phyloP scores from a whole-genome alignment of 495 filamentous ascomycete species.

The Haplographium delicatum region DNA sequence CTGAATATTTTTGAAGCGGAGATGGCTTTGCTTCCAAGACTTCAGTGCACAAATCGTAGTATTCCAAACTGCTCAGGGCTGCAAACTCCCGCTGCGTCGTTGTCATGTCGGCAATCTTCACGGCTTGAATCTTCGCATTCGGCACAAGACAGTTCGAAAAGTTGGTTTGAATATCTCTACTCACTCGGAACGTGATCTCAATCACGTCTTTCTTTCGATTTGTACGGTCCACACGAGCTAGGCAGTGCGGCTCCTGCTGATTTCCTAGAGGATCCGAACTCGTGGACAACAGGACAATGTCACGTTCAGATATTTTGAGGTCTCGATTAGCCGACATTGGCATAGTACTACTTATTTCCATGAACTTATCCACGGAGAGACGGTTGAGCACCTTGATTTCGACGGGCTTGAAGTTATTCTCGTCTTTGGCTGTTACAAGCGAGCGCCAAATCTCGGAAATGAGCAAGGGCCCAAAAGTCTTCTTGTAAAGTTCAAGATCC shows the following conservation, averaged over 20 bases:
- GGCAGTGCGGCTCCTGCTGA: conserved; percentile 64
- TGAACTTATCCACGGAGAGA: conserved; percentile 83
- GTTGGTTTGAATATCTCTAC: conserved; percentile 45
- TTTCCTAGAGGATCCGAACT: conserved; percentile 58
- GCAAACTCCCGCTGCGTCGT: conserved; percentile 94
- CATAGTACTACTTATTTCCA: conserved; percentile 83
- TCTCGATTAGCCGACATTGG: conserved; percentile 64
- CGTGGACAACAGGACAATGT: conserved; percentile 80
- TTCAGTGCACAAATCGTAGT: conserved; percentile 92
- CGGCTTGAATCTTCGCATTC: conserved; percentile 61
- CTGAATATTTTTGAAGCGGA: conserved; percentile 71
- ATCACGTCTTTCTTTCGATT: conserved; percentile 70
- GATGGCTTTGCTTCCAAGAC: conserved; percentile 85
- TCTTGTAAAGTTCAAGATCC: conserved; percentile 72
- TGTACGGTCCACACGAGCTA: conserved; percentile 76
- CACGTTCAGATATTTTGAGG: conserved; percentile 69
- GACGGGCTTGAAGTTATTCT: conserved; percentile 69
- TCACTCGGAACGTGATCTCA: conserved; percentile 81
- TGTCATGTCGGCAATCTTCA: conserved; percentile 80
- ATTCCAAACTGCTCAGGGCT: conserved; percentile 80
- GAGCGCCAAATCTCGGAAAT: conserved; percentile 94
- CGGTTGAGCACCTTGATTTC: conserved; percentile 81
- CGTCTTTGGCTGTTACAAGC: conserved; percentile 84
- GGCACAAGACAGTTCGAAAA: conserved; percentile 47
- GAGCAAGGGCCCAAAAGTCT: conserved; percentile 84